Evolutionary conservation across 805 yeast species (phyloP).

Genomic region (Dipodascus geniculatus): DNA sequence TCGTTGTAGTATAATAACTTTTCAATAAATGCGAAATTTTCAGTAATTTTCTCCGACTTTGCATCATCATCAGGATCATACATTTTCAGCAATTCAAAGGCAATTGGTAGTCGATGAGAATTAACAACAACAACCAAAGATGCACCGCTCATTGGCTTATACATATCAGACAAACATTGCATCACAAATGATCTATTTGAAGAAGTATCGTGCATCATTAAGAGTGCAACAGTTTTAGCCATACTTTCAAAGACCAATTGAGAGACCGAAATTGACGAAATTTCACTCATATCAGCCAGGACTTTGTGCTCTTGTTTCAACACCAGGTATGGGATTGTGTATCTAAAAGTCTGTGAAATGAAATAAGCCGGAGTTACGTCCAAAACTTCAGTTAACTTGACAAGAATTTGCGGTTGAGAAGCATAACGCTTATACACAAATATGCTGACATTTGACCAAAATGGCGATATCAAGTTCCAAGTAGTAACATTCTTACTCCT

Average conservation of each 20-base stretch:
- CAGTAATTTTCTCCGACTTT: constrained; percentile 3
- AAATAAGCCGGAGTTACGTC: constrained; percentile 53
- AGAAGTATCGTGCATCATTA: constrained; percentile 38
- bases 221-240: constrained; percentile 44
- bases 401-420: constrained; percentile 41
- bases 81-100: constrained; percentile 30
- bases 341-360: constrained; percentile 54
- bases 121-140: constrained; percentile 21
- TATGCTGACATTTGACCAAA: constrained; percentile 58
- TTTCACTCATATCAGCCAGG: constrained; percentile 48
- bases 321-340: constrained; percentile 66
- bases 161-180: constrained; percentile 40
- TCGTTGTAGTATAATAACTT: constrained; percentile 4
- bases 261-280: constrained; percentile 29
- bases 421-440: constrained; percentile 44
- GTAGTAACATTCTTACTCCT: constrained; percentile 46
- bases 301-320: constrained; percentile 53
- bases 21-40: constrained; percentile 8
- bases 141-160: constrained; percentile 33
- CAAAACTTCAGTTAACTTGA: constrained; percentile 50
- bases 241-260: constrained; percentile 39
- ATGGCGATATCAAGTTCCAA: constrained; percentile 72
- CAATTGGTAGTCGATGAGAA: constrained; percentile 14
- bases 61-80: constrained; percentile 24
- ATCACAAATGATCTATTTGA: constrained; percentile 40